These are phyloP conservation scores for Lizonia empirigonia DNA, from an alignment of 2,329 filamentous ascomycete genomes.

Conservation along the genomic window DNA sequence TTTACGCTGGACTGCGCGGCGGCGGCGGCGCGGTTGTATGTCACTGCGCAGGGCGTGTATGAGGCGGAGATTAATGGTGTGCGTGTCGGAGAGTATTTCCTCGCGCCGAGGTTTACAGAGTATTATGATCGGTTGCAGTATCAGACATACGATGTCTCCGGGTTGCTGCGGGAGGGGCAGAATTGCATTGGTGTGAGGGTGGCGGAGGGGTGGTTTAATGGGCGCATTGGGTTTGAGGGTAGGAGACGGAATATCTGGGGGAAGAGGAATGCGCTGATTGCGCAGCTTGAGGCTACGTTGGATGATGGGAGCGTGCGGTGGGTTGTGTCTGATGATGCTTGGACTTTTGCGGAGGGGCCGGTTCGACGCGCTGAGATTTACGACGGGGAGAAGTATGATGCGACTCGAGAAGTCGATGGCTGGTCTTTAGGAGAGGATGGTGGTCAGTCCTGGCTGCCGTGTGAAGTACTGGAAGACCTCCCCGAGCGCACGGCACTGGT, in stretches of 20 bases:
- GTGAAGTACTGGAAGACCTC: background rate
- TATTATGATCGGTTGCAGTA: background rate
- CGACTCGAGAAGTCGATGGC: constrained; percentile 36
- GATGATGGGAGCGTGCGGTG: background rate
- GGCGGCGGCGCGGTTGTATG: too few species aligned
- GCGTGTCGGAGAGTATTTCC: background rate
- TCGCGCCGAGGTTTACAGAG: background rate
- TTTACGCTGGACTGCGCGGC: too few species aligned
- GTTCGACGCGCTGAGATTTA: constrained; percentile 51
- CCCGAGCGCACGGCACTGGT: background rate
- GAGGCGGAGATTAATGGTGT: background rate
- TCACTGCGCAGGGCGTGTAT: background rate
- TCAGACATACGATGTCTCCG: background rate
- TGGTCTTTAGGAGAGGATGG: constrained; percentile 45
- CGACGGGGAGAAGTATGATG: constrained; percentile 60
- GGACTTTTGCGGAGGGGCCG: background rate
- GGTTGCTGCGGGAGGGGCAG: background rate
- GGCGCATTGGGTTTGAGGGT: background rate
- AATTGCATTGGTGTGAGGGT: constrained; percentile 1
- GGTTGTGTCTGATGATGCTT: background rate
- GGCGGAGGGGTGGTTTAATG: constrained; percentile 2
- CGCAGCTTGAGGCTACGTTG: background rate
- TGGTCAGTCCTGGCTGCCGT: background rate
- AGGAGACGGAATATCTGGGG: constrained; percentile 8
- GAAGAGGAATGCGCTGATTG: background rate